Conservation (phyloP, 495 filamentous ascomycete genomes). For the Collariella sp. region DNA sequence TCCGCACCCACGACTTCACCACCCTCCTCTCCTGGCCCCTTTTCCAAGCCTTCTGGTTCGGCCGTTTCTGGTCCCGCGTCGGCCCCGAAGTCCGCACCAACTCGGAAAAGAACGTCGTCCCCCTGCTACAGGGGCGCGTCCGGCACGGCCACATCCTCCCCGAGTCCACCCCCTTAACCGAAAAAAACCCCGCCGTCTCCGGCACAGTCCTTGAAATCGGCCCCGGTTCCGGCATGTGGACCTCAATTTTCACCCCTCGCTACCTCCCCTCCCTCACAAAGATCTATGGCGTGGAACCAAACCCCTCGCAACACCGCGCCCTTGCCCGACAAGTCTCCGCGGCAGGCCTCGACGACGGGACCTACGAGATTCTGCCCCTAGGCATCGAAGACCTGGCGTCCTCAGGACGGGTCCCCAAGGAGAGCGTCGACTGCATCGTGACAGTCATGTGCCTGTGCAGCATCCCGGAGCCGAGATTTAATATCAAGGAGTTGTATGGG, state of each 20-base stretch:
- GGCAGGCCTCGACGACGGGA: constrained; percentile 42
- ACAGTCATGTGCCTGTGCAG: constrained; percentile 65
- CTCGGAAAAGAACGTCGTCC: constrained; percentile 26
- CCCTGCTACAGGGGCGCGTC: constrained; percentile 36
- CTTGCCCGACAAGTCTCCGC: constrained; percentile 39
- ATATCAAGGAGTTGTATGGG: constrained; percentile 50
- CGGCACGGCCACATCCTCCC: constrained; percentile 17
- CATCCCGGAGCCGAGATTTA: constrained; percentile 52
- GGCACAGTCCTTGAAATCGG: constrained; percentile 42
- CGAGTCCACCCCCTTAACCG: neutral
- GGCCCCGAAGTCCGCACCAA: constrained; percentile 31
- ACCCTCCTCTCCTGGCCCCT: constrained; percentile 26
- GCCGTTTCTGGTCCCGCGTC: constrained; percentile 37
- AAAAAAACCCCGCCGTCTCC: constrained; percentile 21
- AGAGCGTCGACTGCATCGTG: constrained; percentile 57
- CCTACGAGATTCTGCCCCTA: constrained; percentile 56
- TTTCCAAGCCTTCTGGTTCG: constrained; percentile 42
- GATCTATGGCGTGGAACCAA: constrained; percentile 64
- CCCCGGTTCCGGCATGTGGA: constrained; percentile 42
- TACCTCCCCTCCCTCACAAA: constrained; percentile 32
- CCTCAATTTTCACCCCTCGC: constrained; percentile 25
- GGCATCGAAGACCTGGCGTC: constrained; percentile 46
- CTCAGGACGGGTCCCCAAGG: constrained; percentile 38
- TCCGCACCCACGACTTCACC: constrained; percentile 17
- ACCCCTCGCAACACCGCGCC: constrained; percentile 42